Evolutionary conservation across 768 basidiomycete genomes (phyloP).

Genomic region (Leucocoprinus birnbaumii): DNA sequence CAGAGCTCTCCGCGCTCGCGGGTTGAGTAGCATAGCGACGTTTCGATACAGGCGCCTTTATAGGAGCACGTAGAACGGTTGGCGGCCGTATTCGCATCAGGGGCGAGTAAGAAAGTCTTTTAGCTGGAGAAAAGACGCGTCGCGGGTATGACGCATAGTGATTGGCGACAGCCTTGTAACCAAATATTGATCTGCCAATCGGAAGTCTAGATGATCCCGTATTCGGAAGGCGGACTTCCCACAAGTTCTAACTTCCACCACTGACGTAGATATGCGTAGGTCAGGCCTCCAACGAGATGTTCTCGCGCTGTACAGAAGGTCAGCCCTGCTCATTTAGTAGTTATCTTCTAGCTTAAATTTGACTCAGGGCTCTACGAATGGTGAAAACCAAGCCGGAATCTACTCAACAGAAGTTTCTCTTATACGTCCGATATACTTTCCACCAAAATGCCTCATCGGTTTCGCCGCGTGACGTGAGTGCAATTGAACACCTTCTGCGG

Average conservation of each 20-base stretch:
- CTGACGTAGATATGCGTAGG: constrained; percentile 12
- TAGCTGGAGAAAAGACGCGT: not conserved
- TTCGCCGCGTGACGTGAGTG: constrained; percentile 62
- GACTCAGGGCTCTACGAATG: constrained; percentile 70
- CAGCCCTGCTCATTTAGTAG: not conserved
- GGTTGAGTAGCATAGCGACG: not conserved
- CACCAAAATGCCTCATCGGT: constrained; percentile 57
- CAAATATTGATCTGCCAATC: constrained; percentile 1
- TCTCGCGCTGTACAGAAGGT: constrained; percentile 43
- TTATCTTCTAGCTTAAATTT: not conserved
- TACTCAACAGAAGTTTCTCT: constrained; percentile 61
- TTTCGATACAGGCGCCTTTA: not conserved
- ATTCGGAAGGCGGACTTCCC: too few relatives aligned
- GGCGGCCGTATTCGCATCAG: not conserved
- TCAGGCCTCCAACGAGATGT: constrained; percentile 57
- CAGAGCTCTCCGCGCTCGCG: not conserved
- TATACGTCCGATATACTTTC: constrained; percentile 70
- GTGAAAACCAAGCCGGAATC: constrained; percentile 60
- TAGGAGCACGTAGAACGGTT: not conserved
- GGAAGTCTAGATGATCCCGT: not conserved
- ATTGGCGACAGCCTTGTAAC: not conserved
- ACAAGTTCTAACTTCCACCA: too few relatives aligned
- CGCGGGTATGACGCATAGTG: not conserved
- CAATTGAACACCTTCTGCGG: constrained; percentile 76
- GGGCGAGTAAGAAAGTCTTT: too few relatives aligned